Evolutionary conservation across 768 basidiomycete species (phyloP), one percentile per base, ranked within the genome.

Genomic region (Russula sp.): DNA sequence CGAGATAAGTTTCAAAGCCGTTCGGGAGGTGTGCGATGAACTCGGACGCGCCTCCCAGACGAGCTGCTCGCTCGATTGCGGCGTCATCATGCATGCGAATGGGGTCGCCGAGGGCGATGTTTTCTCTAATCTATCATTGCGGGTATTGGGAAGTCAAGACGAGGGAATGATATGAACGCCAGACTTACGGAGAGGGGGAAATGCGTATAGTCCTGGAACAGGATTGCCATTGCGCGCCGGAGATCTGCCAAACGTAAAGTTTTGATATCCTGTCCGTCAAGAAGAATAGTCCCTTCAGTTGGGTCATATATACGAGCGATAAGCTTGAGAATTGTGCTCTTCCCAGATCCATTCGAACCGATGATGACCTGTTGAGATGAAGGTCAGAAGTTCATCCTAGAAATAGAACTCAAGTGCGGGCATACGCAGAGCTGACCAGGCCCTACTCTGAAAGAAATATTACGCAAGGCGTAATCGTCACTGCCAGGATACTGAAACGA

Each of bases 191-290:
- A 86, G 49, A 92, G 75, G 0, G 89, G 89, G 67, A 91, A 90
- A 66, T 84, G 78, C 0, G 86, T 88, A 67, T 88, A 90, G 70
- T 92, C 90, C 69, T 92, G 89, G 73, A 90, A 90, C 34, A 92
- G 78, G n/a, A 85, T 86, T 3, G 85, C 83, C 38, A 83, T 82
- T 2, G 83, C 78, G 14, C 81, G 79, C n/a, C 89, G 75, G 10
- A 90, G 73, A 70, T 90, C 85, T 7, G 74, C 76, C 7, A 91
- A 77, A 55, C 78, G 81, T n/a, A 88, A 72, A 0, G 78, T 79
- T 46, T 77, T 78, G 64, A 91, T 86, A 65, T 88, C 83, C 53
- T 75, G 68, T 20, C 77, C 83, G 62, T 90, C 81, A 22, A 92
- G 70, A n/a, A 88, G 71, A 47, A 92, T 90, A 48, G 77, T 73